phyloP scores from a whole-genome alignment of 345 rosid species.

The Anastatica hierochuntica region DNA sequence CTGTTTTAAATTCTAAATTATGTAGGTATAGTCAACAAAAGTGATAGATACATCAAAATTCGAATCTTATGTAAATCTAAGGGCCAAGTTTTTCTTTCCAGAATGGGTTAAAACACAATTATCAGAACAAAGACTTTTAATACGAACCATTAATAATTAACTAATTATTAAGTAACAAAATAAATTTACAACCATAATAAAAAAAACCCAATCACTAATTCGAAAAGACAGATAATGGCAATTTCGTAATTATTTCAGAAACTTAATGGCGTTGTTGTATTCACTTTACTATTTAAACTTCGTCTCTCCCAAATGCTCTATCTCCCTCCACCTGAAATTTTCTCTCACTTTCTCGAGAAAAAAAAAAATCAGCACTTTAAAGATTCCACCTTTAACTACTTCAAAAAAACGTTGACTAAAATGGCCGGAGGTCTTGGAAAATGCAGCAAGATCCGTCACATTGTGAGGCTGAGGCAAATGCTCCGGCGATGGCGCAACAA shows the following conservation, averaged over 20 bases:
- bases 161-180: neutral
- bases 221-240: neutral
- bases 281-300: slow-evolving; percentile 30
- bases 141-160: slow-evolving; percentile 10
- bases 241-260: slow-evolving; percentile 34
- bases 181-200: neutral
- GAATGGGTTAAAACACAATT: neutral
- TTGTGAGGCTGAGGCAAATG: slow-evolving; percentile 82
- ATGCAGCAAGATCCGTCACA: slow-evolving; percentile 93
- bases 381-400: neutral
- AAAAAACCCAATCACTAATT: neutral
- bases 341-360: neutral
- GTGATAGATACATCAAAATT: no score
- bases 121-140: slow-evolving; percentile 8
- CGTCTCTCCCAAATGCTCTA: slow-evolving; percentile 19
- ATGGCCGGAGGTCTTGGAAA: slow-evolving; percentile 58
- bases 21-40: no score
- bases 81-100: no score
- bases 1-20: no score
- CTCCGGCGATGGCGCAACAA: slow-evolving; percentile 81
- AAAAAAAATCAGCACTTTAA: neutral
- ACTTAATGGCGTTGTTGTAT: slow-evolving; percentile 24
- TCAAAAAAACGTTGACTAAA: slow-evolving; percentile 4
- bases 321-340: neutral
- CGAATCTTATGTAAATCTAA: no score